phyloP scores from a whole-genome alignment of 306 rosid genomes.

The Pyrus betulifolia region DNA sequence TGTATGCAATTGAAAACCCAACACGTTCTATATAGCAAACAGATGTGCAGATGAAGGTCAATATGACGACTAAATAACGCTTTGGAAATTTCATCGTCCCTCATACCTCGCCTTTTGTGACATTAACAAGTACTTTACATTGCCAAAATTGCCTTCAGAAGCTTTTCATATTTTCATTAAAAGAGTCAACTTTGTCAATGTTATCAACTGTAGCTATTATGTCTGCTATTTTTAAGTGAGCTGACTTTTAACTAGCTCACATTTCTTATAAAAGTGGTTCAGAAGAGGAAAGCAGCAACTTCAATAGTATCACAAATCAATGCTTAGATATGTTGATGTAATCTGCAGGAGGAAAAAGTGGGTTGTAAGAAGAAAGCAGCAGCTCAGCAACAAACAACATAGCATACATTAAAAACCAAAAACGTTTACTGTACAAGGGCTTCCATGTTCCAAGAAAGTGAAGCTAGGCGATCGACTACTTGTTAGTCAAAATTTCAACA shows the following conservation, averaged over 20 bases:
- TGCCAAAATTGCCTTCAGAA: neutral
- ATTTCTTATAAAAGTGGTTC: neutral
- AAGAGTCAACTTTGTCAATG: neutral
- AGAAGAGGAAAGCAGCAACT: neutral
- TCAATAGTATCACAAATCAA: neutral
- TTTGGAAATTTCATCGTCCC: slow-evolving; percentile 37
- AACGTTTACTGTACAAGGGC: neutral
- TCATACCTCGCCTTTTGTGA: slow-evolving; percentile 24
- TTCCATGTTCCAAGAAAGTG: neutral
- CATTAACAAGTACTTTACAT: neutral
- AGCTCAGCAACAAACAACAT: neutral
- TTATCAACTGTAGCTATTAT: neutral
- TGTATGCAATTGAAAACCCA: slow-evolving; percentile 90
- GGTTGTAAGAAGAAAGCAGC: neutral
- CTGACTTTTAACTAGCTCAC: neutral
- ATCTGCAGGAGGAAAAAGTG: neutral
- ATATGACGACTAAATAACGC: slow-evolving; percentile 73
- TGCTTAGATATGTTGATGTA: neutral
- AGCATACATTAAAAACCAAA: neutral
- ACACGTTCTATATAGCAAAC: slow-evolving; percentile 93
- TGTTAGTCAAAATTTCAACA: neutral
- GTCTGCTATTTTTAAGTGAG: neutral
- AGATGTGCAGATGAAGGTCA: slow-evolving; percentile 84
- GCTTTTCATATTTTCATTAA: neutral
- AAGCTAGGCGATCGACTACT: neutral